Percentiles rank a stretch among this genome's conserved stretches.
Evolutionary conservation across 2,329 filamentous ascomycete species (phyloP).

Genomic region (Gyromitra esculenta): DNA sequence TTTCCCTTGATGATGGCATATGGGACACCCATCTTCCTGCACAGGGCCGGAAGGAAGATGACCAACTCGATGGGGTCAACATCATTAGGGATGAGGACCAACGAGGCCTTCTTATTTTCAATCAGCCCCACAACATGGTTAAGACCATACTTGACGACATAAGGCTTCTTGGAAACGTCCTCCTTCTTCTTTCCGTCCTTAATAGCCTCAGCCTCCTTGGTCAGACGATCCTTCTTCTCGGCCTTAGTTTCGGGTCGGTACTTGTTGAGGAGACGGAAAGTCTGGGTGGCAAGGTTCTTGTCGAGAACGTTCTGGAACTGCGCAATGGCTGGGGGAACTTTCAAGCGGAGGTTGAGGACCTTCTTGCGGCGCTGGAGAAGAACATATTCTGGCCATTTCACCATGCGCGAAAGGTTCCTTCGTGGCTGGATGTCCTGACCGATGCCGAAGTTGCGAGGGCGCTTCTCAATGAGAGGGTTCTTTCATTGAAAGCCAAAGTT

Average conservation of each 20-base stretch:
- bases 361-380: constrained; percentile 90
- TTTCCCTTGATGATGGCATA: constrained; percentile 99
- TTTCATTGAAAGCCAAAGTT: constrained; percentile 61
- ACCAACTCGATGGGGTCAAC: constrained; percentile 99
- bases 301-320: constrained; percentile 98
- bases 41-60: constrained; percentile 97
- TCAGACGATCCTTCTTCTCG: constrained; percentile 99
- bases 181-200: constrained; percentile 99
- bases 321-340: constrained; percentile 95
- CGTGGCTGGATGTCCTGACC: constrained; percentile 98
- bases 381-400: constrained; percentile 99
- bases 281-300: constrained; percentile 94
- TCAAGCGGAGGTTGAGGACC: constrained; percentile 88
- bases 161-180: constrained; percentile 99
- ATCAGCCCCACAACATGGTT: constrained; percentile 98
- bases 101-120: constrained; percentile 99
- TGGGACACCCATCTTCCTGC: constrained; percentile 99
- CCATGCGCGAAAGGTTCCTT: constrained; percentile 96
- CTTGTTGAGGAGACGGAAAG: constrained; percentile 99
- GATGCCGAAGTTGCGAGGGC: constrained; percentile 96
- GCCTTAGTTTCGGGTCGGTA: constrained; percentile 99
- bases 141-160: constrained; percentile 98
- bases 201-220: constrained; percentile 97
- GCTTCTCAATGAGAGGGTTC: constrained; percentile 99
- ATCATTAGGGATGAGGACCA: constrained; percentile 99